Evolutionary conservation across 495 filamentous ascomycete species (phyloP).

Genomic region (Pyrenopolyporus hunteri): DNA sequence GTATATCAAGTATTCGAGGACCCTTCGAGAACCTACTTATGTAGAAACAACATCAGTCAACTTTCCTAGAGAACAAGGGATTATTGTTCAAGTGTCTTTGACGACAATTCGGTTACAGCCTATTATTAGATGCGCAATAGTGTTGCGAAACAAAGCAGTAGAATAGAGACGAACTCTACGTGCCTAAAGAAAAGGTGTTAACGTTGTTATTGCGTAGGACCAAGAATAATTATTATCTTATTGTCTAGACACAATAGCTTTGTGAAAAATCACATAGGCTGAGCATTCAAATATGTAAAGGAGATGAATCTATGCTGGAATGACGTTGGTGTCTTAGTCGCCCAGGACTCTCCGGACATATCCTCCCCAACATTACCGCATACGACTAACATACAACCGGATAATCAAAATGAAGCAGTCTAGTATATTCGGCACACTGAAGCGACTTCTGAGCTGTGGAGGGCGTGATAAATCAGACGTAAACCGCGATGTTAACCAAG

Average conservation of each 20-base stretch:
- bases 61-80: neutral
- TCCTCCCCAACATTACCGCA: too few species aligned
- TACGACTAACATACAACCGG: too few species aligned
- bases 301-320: too few species aligned
- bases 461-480: too few species aligned
- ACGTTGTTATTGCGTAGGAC: neutral
- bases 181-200: neutral
- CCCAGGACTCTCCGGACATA: too few species aligned
- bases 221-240: neutral
- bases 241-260: slow-evolving; percentile 5
- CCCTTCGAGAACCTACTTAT: slow-evolving; percentile 25
- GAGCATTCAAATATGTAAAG: too few species aligned
- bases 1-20: neutral
- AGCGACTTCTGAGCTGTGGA: too few species aligned
- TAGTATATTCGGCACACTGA: too few species aligned
- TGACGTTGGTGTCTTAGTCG: too few species aligned
- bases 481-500: too few species aligned
- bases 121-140: neutral
- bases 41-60: neutral
- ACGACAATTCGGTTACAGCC: neutral
- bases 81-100: slow-evolving; percentile 24
- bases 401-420: too few species aligned
- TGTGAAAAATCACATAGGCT: too few species aligned
- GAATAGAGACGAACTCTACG: neutral
- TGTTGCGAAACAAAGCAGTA: slow-evolving; percentile 6